Base-by-base conservation (phyloP, 805 yeast species). In the Blastobotrys muscicola region DNA sequence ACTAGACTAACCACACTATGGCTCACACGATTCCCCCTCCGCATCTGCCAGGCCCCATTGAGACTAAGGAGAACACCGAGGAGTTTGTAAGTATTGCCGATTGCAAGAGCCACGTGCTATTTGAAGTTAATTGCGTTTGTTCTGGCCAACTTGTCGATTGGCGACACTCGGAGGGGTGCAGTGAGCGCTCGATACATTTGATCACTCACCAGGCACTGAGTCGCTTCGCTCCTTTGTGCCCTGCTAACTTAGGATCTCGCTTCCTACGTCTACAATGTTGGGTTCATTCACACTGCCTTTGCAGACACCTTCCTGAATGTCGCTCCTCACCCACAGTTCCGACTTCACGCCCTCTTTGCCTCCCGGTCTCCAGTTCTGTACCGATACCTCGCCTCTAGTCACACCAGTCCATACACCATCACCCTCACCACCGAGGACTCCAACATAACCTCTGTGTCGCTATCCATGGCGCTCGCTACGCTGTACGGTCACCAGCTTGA, bases 281-380 rank as follows among this genome's bases (percentile, higher is more conserved):
- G 64, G 5, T 59, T 59, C 41, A 37, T 57, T 15, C 61, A 58
- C 45, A 62, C 57, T 8, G 64, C 62, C 8, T 60, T 64, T 64
- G 58, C 64, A 8, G 65, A 60, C 39, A 59, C 64, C 8, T 51
- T 56, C 29, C 49, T 60, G 35, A 44, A 36, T 15, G 47, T 60
- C 26, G 38, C 54, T 6, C 56, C 51, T 15, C 50, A 53, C 37
- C 57, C 60, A 3, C 51, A 51, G 8, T 44, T 60, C 29, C 46
- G 62, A 7, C 50, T 60, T 10, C 66, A 61, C 44, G 58, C 66
- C 1, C 54, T 62, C 31, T 51, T 62, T 42, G 58, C 55, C 3
- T 52, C 61, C 30, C 52, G 61, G 30, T 60, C 64, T 29, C 62
- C 64, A 6, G 46, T 55, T 34, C 47, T 61, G 15, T 54, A 53